A percentile compares a stretch with the other conserved stretches of the same genome.
phyloP scores from a whole-genome alignment of 176 grass and related monocot species.

The Oryza glumipatula region DNA sequence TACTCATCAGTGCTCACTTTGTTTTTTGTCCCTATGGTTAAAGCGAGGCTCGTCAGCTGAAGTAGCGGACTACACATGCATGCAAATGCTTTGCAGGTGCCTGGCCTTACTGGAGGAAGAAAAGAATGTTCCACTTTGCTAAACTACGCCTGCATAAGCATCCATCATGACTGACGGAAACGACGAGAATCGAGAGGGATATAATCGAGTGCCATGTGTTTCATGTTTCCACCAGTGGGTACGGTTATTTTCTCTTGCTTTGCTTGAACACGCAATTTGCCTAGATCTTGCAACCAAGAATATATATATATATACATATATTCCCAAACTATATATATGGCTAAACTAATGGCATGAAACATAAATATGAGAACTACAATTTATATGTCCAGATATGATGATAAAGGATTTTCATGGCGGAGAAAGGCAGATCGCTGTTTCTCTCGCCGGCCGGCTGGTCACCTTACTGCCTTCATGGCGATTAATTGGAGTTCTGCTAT shows the following conservation, averaged over 20 bases:
- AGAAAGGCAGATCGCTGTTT: conserved; percentile 49
- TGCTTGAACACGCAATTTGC: conserved; percentile 7
- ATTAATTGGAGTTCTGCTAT: conserved; percentile 36
- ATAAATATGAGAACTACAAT: not conserved
- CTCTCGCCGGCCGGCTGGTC: conserved; percentile 17
- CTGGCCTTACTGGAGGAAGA: conserved; percentile 39
- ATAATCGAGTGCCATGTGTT: not conserved
- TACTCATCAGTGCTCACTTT: conserved; percentile 47
- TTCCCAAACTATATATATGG: not conserved
- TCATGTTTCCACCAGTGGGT: not conserved
- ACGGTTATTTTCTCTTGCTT: not conserved
- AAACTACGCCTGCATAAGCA: conserved; percentile 20
- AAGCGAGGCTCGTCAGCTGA: conserved; percentile 50
- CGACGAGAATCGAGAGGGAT: not conserved
- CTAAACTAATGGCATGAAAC: not conserved
- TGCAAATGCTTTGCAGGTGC: conserved; percentile 48
- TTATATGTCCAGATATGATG: conserved; percentile 3
- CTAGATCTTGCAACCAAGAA: conserved; percentile 1
- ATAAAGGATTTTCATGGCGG: not conserved
- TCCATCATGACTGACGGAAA: conserved; percentile 19
- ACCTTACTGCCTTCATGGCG: conserved; percentile 39
- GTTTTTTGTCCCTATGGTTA: conserved; percentile 58
- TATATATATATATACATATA: conserved; percentile 8
- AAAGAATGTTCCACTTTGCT: conserved; percentile 42
- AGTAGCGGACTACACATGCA: conserved; percentile 44